These are phyloP conservation scores for Dicorynia guianensis DNA, from an alignment of 306 rosid genomes.

Conservation along the genomic window DNA sequence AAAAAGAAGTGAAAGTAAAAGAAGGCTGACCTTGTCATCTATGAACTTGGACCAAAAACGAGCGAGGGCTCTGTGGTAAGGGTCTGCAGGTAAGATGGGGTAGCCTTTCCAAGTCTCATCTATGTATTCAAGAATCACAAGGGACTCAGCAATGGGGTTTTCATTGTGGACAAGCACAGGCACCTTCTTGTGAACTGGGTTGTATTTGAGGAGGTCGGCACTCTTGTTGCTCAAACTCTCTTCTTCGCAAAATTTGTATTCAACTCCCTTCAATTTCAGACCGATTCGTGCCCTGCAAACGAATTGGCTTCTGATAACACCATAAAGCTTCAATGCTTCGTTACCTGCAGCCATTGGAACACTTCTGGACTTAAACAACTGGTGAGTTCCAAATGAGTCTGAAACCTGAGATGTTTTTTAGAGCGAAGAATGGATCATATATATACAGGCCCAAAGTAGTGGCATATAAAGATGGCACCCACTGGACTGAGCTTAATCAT, in stretches of 20 bases:
- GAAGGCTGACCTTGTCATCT: conserved; percentile 58
- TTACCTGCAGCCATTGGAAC: conserved; percentile 32
- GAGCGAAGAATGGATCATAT: too few species aligned
- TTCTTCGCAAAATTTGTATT: conserved; percentile 47
- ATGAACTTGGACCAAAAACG: conserved; percentile 76
- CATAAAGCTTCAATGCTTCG: conserved; percentile 49
- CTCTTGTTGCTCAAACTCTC: conserved; percentile 57
- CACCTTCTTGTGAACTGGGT: conserved; percentile 66
- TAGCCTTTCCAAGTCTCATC: conserved; percentile 55
- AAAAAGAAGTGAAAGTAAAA: neutral
- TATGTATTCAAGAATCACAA: conserved; percentile 55
- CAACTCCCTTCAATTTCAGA: conserved; percentile 63
- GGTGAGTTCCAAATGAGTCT: neutral
- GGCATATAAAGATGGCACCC: too few species aligned
- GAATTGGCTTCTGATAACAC: conserved; percentile 52
- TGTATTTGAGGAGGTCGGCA: conserved; percentile 51
- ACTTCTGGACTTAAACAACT: neutral
- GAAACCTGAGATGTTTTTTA: neutral
- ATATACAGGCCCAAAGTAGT: too few species aligned
- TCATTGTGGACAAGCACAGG: conserved; percentile 59
- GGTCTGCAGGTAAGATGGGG: conserved; percentile 57
- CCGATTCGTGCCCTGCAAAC: conserved; percentile 55
- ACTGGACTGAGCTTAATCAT: too few species aligned
- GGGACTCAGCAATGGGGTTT: conserved; percentile 60
- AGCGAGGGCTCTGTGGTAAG: conserved; percentile 54